Percentiles rank a stretch among this genome's conserved stretches.
These are phyloP conservation scores for Trichoderma hamatum DNA, from an alignment of 2,329 filamentous ascomycete genomes.

Conservation along the genomic window DNA sequence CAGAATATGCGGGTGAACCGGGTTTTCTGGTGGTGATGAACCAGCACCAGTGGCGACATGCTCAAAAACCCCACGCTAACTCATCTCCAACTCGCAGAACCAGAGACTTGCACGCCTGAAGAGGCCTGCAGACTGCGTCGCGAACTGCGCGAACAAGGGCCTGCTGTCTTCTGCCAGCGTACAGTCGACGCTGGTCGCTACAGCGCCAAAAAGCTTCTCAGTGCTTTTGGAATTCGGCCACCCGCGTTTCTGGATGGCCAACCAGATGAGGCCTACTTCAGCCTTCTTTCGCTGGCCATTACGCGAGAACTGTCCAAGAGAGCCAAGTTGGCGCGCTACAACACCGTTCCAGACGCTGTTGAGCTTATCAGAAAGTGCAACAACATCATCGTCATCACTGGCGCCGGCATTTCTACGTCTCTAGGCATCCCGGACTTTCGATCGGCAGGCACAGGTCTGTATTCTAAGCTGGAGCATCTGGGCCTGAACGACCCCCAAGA, in stretches of 20 bases:
- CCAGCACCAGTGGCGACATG: background rate
- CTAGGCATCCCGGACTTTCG: slow-evolving; percentile 97
- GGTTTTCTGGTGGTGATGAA: background rate
- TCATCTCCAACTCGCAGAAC: slow-evolving; percentile 7
- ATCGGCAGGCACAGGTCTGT: slow-evolving; percentile 89
- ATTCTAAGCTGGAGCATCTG: slow-evolving; percentile 78
- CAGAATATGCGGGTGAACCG: background rate
- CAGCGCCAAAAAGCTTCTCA: slow-evolving; percentile 80
- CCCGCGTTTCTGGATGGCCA: slow-evolving; percentile 71
- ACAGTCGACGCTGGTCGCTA: slow-evolving; percentile 71
- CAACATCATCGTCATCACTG: slow-evolving; percentile 92
- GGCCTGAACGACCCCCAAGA: slow-evolving; percentile 86
- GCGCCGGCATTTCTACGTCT: slow-evolving; percentile 94
- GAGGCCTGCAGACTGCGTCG: slow-evolving; percentile 71
- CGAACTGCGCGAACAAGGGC: slow-evolving; percentile 75
- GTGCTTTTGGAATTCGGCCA: slow-evolving; percentile 78
- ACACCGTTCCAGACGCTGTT: slow-evolving; percentile 86
- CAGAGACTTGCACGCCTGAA: slow-evolving; percentile 61
- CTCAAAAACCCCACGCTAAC: background rate
- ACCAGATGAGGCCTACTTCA: slow-evolving; percentile 72
- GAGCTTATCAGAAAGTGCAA: slow-evolving; percentile 70
- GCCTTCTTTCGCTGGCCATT: slow-evolving; percentile 75
- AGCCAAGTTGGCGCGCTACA: slow-evolving; percentile 77
- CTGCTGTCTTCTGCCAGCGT: slow-evolving; percentile 72
- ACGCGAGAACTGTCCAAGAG: slow-evolving; percentile 80